Conservation (phyloP, 805 yeast species). For the Ogataea ramenticola region DNA sequence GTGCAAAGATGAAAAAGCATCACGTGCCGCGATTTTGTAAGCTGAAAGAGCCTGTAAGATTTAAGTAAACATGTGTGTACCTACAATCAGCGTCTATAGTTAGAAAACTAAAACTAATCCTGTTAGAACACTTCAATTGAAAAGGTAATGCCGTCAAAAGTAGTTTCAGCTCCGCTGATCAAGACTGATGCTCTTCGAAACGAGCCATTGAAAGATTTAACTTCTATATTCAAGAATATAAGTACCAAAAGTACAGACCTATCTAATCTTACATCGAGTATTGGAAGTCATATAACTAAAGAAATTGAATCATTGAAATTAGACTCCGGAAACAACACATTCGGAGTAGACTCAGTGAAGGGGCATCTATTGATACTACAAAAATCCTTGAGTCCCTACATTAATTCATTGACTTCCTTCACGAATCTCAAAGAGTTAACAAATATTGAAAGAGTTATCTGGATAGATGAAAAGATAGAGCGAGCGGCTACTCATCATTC, state of each 20-base stretch:
- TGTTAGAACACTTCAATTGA: background rate
- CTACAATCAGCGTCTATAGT: too few relatives aligned
- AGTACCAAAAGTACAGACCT: background rate
- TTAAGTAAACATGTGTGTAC: too few relatives aligned
- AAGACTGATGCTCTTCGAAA: background rate
- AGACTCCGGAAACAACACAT: background rate
- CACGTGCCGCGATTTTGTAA: too few relatives aligned
- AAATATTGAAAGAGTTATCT: constrained; percentile 19
- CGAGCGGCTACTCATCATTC: background rate
- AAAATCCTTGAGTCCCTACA: constrained; percentile 14
- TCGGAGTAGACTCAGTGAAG: background rate
- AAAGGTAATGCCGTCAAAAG: background rate
- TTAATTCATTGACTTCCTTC: constrained; percentile 22
- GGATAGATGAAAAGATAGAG: constrained; percentile 17
- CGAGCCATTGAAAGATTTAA: background rate
- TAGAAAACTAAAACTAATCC: too few relatives aligned
- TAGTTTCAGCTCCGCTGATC: background rate
- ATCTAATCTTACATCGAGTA: background rate
- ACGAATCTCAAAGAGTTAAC: constrained; percentile 18
- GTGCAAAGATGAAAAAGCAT: too few relatives aligned
- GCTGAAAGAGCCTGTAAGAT: too few relatives aligned
- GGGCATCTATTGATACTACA: constrained; percentile 18
- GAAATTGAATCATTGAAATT: background rate
- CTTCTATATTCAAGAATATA: too few relatives aligned
- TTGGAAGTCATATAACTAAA: background rate